A percentile compares a stretch with the other conserved stretches of the same genome.
Conservation (phyloP, 805 yeast species). For the Candida takata region DNA sequence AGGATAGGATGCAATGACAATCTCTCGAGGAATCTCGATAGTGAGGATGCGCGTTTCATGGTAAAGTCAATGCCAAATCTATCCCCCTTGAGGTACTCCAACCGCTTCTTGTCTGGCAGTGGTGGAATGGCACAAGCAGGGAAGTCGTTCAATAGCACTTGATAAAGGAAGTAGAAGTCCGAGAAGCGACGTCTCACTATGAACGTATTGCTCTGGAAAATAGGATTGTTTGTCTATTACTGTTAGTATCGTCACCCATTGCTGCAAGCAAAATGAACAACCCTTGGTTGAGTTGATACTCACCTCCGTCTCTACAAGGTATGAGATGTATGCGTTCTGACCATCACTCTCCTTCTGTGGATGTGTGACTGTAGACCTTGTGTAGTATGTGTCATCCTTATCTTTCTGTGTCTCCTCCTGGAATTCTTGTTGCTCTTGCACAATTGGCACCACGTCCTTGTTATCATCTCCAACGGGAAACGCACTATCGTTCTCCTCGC, state of each 20-base stretch:
- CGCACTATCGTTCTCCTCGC: not conserved
- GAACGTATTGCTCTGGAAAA: slow-evolving; percentile 37
- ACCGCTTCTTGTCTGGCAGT: slow-evolving; percentile 83
- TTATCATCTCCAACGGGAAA: not conserved
- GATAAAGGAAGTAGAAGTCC: slow-evolving; percentile 75
- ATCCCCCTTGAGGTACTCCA: slow-evolving; percentile 92
- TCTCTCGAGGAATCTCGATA: slow-evolving; percentile 68
- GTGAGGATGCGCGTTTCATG: slow-evolving; percentile 69
- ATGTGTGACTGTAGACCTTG: slow-evolving; percentile 39
- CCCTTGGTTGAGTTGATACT: too few species aligned
- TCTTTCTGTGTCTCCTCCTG: slow-evolving; percentile 2
- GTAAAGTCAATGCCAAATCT: slow-evolving; percentile 84
- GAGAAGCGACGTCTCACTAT: slow-evolving; percentile 74
- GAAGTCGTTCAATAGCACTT: slow-evolving; percentile 65
- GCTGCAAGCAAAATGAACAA: not conserved
- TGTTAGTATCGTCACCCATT: not conserved
- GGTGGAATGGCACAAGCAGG: slow-evolving; percentile 91
- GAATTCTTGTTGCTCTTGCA: not conserved
- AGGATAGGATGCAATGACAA: slow-evolving; percentile 69
- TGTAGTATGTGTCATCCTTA: slow-evolving; percentile 17
- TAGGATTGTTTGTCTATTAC: slow-evolving; percentile 48
- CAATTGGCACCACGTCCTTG: not conserved
- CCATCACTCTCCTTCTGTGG: slow-evolving; percentile 71
- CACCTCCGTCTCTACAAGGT: slow-evolving; percentile 49
- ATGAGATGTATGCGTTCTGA: slow-evolving; percentile 71